Base-by-base conservation (phyloP, 2,329 filamentous ascomycete genomes). In the Xylariaceae sp. region DNA sequence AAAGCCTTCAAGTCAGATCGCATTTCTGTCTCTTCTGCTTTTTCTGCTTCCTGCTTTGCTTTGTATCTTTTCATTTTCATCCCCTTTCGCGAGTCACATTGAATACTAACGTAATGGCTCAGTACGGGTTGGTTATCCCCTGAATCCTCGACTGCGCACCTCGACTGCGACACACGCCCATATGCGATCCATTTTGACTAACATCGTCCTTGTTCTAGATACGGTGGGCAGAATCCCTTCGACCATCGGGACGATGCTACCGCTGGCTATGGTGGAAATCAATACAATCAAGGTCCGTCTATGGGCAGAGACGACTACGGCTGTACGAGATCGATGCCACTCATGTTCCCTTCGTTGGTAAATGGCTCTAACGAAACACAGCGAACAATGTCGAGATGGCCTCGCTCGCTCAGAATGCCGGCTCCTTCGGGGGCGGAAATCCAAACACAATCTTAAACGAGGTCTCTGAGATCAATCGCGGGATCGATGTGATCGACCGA, bases 371-470 rank as follows among this genome's bases (percentile, higher is more conserved):
- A 50, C 29, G 21, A 48, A 9, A 58, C 23, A 57, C 63, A 77
- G 77, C 74, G 43, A 72, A 75, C 67, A 81, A 83, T 65, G 85
- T 91, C 65, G 89, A 93, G 75, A 89, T 92, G 87, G 83, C 84
- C 45, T 81, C 88, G 12, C 81, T 90, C 44, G 73, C 79, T 44
- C 80, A 81, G 59, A 81, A 81, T 57, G 79, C 76, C 47, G 69
- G 76, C 48, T 74, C 74, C 47, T 79, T 81, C 50, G 79, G 71
- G 41, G 71, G 73, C 47, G 67, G 75, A 65, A 85, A 92, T 72
- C 86, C 89, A 43, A 92, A 91, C 71, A 84, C 84, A 54, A 89
- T 96, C 64, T 82, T 97, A 57, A 91, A 96, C 76, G 89, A 95
- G 73, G 95, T 91, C 76, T 84, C 86, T 56, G 86, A 90, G 44